Base-by-base conservation (phyloP, 129 eudicot species). In the Flaveria ramosissima region DNA sequence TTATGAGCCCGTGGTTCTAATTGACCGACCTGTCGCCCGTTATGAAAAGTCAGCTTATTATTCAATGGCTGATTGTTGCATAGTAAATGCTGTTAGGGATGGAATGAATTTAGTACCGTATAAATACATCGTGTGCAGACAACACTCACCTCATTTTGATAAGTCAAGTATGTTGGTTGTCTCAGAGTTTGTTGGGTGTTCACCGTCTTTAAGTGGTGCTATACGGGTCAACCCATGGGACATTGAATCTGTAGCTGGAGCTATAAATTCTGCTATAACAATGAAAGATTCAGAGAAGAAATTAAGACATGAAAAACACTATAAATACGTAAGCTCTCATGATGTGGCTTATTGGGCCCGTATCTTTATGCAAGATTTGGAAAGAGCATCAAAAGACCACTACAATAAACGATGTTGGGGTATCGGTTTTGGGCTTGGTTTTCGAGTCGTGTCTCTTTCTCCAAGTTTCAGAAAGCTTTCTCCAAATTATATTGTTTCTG, bases 141-240 rank as follows among this genome's bases (percentile, higher is more conserved):
- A 92, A 72, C 84, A 95, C 21, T 88, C 96, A 16, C 83, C 84
- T 7, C 6, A 56, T 27, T 16, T 89, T 60, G 89, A 86, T 77
- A 80, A 84, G 72, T 90, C 92, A 48, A 88, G 98, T 83, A 84
- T 87, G 89, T 77, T 90, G 41, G 89, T 92, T 55, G 96, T 92
- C 62, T 92, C 98, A 0, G 98, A 92, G 83, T 92, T 92, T 63
- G 82, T 92, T 4, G 98, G 98, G 17, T 92, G 98, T 71, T 92
- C 98, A 0, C 96, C 98, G 6, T 92, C 98, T 23, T 48, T 92
- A 53, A 90, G 98, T 53, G 96, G 98, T 75, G 98, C 98, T 55
- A 90, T 92, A n/a, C 87, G 98, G 70, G 90, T 92, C 32, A 92
- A 92, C 77, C 98, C 98, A 15, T 92, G 96, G 98, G 88, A 92